Percentiles rank a stretch among this genome's conserved stretches.
Evolutionary conservation across 352 stramenopile genomes (phyloP).

Genomic region (Lagenidium sp.): DNA sequence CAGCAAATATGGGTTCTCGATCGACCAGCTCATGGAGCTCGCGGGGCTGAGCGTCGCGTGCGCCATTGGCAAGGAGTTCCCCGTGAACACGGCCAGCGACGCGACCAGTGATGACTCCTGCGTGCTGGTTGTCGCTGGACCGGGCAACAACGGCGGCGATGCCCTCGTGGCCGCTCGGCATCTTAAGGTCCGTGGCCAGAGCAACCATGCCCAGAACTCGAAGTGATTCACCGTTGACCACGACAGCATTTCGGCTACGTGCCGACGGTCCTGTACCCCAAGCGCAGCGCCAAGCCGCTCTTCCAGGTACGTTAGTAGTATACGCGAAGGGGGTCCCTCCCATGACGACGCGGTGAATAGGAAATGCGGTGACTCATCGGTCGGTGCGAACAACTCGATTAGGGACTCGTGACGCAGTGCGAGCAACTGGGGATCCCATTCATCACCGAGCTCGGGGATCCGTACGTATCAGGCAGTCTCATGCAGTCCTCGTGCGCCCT

Average conservation of each 20-base stretch:
- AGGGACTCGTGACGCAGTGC: slow-evolving; percentile 74
- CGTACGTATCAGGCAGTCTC: slow-evolving; percentile 18
- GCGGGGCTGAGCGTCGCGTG: slow-evolving; percentile 93
- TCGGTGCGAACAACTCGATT: no score
- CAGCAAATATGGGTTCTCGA: slow-evolving; percentile 78
- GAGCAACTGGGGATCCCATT: slow-evolving; percentile 76
- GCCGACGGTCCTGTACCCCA: slow-evolving; percentile 94
- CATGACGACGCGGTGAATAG: no score
- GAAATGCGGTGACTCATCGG: no score
- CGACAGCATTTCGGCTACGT: slow-evolving; percentile 96
- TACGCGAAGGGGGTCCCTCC: no score
- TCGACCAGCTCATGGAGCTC: slow-evolving; percentile 99
- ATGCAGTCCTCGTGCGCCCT: not conserved
- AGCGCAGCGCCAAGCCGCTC: slow-evolving; percentile 67
- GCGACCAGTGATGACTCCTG: not conserved
- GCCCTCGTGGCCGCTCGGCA: slow-evolving; percentile 97
- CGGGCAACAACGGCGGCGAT: slow-evolving; percentile 98
- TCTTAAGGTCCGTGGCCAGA: slow-evolving; percentile 80
- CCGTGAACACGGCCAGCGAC: not conserved
- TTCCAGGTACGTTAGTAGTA: slow-evolving; percentile 74
- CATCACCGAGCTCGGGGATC: slow-evolving; percentile 30
- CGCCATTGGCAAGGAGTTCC: slow-evolving; percentile 77
- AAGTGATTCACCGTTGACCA: no score
- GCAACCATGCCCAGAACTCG: no score
- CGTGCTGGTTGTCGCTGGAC: slow-evolving; percentile 93